phyloP scores from a whole-genome alignment of 768 basidiomycete species.

The Naganishia onofrii region DNA sequence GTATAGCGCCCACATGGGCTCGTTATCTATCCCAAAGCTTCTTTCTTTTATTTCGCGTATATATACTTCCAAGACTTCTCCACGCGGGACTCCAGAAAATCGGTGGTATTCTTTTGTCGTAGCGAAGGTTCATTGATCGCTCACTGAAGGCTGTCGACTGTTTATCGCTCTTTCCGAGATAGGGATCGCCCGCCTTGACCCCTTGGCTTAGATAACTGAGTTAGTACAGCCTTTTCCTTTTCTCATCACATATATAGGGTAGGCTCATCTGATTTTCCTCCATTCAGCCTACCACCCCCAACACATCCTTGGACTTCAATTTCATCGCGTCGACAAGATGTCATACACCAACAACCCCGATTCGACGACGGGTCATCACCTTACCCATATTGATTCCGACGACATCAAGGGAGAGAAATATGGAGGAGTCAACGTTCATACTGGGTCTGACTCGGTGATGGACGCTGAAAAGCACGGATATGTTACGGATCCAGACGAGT shows the following conservation, averaged over 20 bases:
- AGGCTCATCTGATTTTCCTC: not conserved
- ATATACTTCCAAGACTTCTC: not conserved
- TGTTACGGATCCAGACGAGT: slow-evolving; percentile 5
- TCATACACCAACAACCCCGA: slow-evolving; percentile 2
- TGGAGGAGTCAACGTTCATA: slow-evolving; percentile 19
- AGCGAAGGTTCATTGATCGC: not conserved
- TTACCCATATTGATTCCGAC: slow-evolving; percentile 11
- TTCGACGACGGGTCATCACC: not conserved
- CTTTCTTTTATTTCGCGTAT: slow-evolving; percentile 1
- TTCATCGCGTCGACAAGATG: not conserved
- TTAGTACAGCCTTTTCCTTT: not conserved
- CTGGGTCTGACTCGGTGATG: not conserved
- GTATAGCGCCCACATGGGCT: slow-evolving; percentile 14
- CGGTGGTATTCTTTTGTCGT: not conserved
- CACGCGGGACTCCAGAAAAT: slow-evolving; percentile 1
- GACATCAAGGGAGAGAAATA: slow-evolving; percentile 19
- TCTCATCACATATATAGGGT: not conserved
- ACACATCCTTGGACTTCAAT: not conserved
- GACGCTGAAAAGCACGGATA: slow-evolving; percentile 12
- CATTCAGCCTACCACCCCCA: not conserved
- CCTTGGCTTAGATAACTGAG: not conserved
- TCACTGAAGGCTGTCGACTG: not conserved
- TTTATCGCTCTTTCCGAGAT: too few relatives aligned
- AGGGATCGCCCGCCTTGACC: not conserved
- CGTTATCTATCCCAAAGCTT: slow-evolving; percentile 10